Base-by-base conservation (phyloP, 2,329 filamentous ascomycete genomes). In the Scolecobasidium constrictum region DNA sequence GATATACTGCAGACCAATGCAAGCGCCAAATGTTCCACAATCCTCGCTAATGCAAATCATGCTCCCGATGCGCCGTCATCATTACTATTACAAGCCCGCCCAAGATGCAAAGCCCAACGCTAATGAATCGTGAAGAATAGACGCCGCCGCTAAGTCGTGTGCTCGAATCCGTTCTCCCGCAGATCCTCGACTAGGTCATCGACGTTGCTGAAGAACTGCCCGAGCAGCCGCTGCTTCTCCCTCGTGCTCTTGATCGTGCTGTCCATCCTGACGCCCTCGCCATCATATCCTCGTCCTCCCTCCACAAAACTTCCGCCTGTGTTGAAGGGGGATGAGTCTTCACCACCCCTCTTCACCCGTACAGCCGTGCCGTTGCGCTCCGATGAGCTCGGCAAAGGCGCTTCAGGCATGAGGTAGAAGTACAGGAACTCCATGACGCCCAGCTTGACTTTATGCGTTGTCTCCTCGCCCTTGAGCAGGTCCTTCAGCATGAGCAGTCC, bases 341-440 rank as follows among this genome's bases (percentile, higher is more conserved):
- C 34, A 5, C 18, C 21, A 21, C 40, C 36, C 11, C 40, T 3
- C 13, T 42, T 42, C 19, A 36, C n/a, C 3, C 33, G 13, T n/a
- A 42, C 31, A 5, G 34, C 40, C 5, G 40, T 42, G 6, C 17
- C 34, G 5, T 20, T 26, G 20, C 22, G 22, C 3, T 23, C 15
- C 11, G 38, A 41, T 16, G 23, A 20, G 11, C 18, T 18, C n/a
- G 31, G 21, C 28, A 22, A 35, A 6, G 31, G 31, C 7, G 34
- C 33, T 38, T 46, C 44, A 13, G 38, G 38, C 82, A 96, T 94
- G 52, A 98, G 80, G 63, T 96, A 98, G 64, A 96, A 96, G 69
- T 96, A 96, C 40, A 98, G 68, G 58, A 96, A 96, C 62, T 96
- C 92, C 52, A 95, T 81, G n/a, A 94, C 77, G 62, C 94, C 92